These are phyloP conservation scores for Lactarius hengduanensis DNA, from an alignment of 768 basidiomycete species.

Conservation along the genomic window DNA sequence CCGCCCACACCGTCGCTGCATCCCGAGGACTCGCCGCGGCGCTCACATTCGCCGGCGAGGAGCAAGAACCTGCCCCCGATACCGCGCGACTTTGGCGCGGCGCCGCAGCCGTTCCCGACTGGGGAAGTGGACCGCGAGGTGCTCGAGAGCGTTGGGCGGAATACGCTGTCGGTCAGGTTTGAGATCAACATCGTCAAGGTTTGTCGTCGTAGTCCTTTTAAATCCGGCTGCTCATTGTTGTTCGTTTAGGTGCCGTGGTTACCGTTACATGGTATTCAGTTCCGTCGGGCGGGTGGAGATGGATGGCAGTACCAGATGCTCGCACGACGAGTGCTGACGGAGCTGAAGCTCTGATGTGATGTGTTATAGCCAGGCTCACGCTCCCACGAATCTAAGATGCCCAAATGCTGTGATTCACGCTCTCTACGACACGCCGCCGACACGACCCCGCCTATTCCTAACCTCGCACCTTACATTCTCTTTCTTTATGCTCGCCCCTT, in stretches of 20 bases:
- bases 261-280: conserved; percentile 93
- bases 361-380: not conserved
- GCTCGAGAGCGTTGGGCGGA: conserved; percentile 73
- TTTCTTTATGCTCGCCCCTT: conserved; percentile 1
- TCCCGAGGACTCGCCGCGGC: conserved; percentile 30
- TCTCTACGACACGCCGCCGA: not conserved
- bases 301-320: conserved; percentile 99
- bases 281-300: conserved; percentile 85
- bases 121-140: conserved; percentile 65
- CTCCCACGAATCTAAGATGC: not conserved
- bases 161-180: conserved; percentile 85
- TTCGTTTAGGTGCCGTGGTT: conserved; percentile 78
- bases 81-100: conserved; percentile 61
- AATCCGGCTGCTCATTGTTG: not conserved
- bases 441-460: not conserved
- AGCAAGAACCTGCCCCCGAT: conserved; percentile 74
- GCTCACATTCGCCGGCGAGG: conserved; percentile 54
- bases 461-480: not conserved
- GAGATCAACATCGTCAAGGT: conserved; percentile 98
- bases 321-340: conserved; percentile 81
- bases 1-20: conserved; percentile 30
- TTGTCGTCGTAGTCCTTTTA: no score
- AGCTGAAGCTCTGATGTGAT: conserved; percentile 65
- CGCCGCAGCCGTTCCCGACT: conserved; percentile 49
- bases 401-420: not conserved